phyloP scores from a whole-genome alignment of 108 stramenopile species.

The Schizochytrium sp. region DNA sequence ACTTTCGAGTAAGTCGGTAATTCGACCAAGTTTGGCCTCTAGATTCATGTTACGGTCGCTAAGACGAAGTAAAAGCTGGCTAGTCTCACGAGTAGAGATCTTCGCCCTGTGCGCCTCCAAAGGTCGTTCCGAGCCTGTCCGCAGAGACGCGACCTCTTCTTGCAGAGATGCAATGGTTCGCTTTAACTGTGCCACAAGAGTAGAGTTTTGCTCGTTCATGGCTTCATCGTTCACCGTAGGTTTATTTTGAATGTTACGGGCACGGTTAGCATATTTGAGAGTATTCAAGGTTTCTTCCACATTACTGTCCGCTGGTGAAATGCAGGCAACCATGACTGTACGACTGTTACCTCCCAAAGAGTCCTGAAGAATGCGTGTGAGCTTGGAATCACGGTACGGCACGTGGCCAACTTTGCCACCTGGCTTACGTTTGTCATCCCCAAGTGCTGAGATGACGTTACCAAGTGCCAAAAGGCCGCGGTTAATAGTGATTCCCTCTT shows the following conservation, averaged over 20 bases:
- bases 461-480: conserved; percentile 80
- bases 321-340: conserved; percentile 91
- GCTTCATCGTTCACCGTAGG: conserved; percentile 85
- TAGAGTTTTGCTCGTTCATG: not conserved
- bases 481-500: conserved; percentile 92
- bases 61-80: conserved; percentile 1
- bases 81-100: conserved; percentile 24
- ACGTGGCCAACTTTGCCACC: conserved; percentile 69
- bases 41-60: conserved; percentile 6
- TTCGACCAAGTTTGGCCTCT: not conserved
- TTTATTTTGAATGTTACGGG: conserved; percentile 90
- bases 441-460: conserved; percentile 73
- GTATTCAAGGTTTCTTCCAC: conserved; percentile 89
- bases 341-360: conserved; percentile 95
- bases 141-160: conserved; percentile 2
- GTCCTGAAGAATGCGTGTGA: conserved; percentile 94
- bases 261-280: conserved; percentile 91
- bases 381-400: conserved; percentile 89
- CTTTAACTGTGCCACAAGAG: conserved; percentile 42
- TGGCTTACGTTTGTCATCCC: conserved; percentile 51
- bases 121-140: not conserved
- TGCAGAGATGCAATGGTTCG: conserved; percentile 32
- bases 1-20: not conserved
- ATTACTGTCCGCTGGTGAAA: conserved; percentile 86
- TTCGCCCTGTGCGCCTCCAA: conserved; percentile 13